Percentiles rank a stretch among this genome's conserved stretches.
Evolutionary conservation across 495 filamentous ascomycete species (phyloP).

Genomic region (Xylaria intraflava): DNA sequence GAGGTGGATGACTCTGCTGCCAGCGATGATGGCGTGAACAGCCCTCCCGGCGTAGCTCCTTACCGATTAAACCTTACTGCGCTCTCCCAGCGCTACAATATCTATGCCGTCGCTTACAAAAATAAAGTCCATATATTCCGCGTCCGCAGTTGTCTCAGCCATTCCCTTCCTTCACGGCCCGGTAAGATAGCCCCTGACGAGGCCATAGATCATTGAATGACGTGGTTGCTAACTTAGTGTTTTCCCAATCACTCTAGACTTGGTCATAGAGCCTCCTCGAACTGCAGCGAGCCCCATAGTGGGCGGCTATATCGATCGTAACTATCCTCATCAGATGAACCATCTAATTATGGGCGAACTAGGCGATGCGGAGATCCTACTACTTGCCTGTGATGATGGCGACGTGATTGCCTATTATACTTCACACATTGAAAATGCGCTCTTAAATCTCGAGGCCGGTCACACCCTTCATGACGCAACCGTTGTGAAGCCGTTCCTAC

Average conservation of each 20-base stretch:
- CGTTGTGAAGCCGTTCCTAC: constrained; percentile 53
- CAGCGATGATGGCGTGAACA: background rate
- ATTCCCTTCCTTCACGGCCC: constrained; percentile 54
- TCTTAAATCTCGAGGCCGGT: constrained; percentile 10
- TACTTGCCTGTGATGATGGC: constrained; percentile 77
- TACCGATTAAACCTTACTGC: constrained; percentile 44
- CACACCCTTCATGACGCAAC: background rate
- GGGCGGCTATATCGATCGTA: constrained; percentile 50
- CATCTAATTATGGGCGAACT: constrained; percentile 71
- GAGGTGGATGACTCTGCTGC: background rate
- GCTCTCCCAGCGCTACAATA: constrained; percentile 44
- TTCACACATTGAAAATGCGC: constrained; percentile 30
- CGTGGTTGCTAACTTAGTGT: background rate
- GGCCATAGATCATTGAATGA: background rate
- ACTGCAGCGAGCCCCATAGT: constrained; percentile 35
- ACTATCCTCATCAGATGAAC: constrained; percentile 66
- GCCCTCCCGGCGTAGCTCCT: constrained; percentile 29
- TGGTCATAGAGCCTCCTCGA: constrained; percentile 59
- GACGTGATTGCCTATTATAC: constrained; percentile 80
- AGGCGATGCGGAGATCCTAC: constrained; percentile 71
- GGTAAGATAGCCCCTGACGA: background rate
- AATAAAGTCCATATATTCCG: constrained; percentile 67
- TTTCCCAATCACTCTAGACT: constrained; percentile 20
- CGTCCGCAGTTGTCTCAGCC: constrained; percentile 56
- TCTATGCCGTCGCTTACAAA: constrained; percentile 72